Base-by-base conservation (phyloP, 208 protist genomes). In the Leptomonas pyrrhocoris region DNA sequence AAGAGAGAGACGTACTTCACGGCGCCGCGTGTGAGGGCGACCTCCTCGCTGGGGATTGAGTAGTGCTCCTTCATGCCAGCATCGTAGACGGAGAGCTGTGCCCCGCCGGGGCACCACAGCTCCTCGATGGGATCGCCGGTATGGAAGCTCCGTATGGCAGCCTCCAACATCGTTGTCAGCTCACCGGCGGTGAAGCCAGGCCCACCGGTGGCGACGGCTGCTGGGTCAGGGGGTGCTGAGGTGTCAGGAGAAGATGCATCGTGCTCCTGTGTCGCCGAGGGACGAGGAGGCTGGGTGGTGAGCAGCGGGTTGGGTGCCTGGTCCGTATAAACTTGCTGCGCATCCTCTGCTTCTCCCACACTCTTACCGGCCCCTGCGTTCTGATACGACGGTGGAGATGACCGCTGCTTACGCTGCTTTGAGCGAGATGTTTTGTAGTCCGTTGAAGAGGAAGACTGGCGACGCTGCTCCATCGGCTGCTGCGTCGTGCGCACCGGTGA, bases 41-140 rank as follows among this genome's bases (percentile, higher is more conserved):
- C 73, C 25, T 88, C 21, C 36, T 84, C 66, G 50, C 81, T 88
- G 25, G 77, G 67, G 62, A 89, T 79, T 21, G 51, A 6, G 75
- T 85, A 93, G 65, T 93, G 87, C 49, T 79, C 72, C 31, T 73
- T 68, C 68, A 88, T 75, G 19, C 74, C 77, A 13, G 72, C 57
- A 51, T 90, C 80, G 64, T 88, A 93, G 25, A 93, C 70, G 28
- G 83, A 88, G 64, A 93, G 84, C 38, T 55, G 51, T 36, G 49
- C 86, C 3, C 71, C 73, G 3, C 58, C 28, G 0, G 76, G 73
- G 53, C 77, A 88, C 59, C 56, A 64, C 23, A 83, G 25, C 27
- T 64, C 72, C 11, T 45, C 45, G 40, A 18, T 42, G 1, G 19
- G 12, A 1, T 15, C 46, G 23, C 2, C 53, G 13, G 11, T 31